Conservation (phyloP, 2,329 filamentous ascomycete species). For the Sordariomycetes sp. region DNA sequence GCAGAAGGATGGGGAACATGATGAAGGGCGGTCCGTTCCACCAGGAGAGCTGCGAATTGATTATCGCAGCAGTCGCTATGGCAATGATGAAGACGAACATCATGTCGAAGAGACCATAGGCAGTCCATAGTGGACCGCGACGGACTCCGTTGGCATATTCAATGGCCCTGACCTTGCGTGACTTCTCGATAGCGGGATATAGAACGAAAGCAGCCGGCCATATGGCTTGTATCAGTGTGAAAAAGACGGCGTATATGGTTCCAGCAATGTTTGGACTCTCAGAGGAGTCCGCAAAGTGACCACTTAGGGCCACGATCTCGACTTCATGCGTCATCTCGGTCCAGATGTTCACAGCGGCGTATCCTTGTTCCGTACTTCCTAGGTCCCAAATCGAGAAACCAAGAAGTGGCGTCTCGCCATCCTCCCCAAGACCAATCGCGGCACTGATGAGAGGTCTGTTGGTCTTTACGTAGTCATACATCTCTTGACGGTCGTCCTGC, state of each 20-base stretch:
- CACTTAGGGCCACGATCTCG: slow-evolving; percentile 29
- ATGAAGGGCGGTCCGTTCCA: slow-evolving; percentile 33
- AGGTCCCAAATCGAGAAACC: slow-evolving; percentile 5
- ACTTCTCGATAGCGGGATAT: slow-evolving; percentile 71
- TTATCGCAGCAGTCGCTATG: slow-evolving; percentile 55
- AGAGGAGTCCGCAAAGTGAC: too few species aligned
- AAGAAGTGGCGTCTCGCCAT: slow-evolving; percentile 6
- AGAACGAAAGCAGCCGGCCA: slow-evolving; percentile 61
- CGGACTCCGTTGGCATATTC: slow-evolving; percentile 83
- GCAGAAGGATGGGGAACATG: slow-evolving; percentile 63
- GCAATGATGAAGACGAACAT: slow-evolving; percentile 55
- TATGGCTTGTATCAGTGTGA: slow-evolving; percentile 62
- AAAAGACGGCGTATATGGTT: slow-evolving; percentile 58
- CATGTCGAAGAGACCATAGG: slow-evolving; percentile 72
- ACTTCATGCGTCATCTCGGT: slow-evolving; percentile 12
- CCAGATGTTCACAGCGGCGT: slow-evolving; percentile 7
- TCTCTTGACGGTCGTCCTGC: background rate
- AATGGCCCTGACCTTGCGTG: slow-evolving; percentile 65
- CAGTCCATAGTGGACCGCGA: slow-evolving; percentile 67
- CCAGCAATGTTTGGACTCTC: slow-evolving; percentile 33
- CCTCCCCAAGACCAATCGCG: slow-evolving; percentile 8
- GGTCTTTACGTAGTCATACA: background rate
- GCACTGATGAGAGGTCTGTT: background rate
- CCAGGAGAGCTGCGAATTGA: slow-evolving; percentile 25
- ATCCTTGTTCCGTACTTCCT: background rate